Evolutionary conservation across 1,284 basidiomycete genomes (phyloP).

Genomic region (Coniferiporia weirii): DNA sequence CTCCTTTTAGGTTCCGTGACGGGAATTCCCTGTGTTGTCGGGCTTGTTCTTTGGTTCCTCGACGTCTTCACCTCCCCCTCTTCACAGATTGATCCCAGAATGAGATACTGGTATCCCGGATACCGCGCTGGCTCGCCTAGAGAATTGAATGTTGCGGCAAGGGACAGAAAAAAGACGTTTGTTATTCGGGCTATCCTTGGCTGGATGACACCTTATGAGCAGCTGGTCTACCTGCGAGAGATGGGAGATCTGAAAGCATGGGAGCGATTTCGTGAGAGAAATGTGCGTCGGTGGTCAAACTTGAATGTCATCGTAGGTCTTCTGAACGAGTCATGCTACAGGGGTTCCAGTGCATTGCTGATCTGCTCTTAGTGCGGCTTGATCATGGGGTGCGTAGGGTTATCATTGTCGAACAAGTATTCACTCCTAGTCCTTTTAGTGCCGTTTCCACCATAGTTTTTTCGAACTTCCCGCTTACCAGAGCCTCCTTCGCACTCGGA

Average conservation of each 20-base stretch:
- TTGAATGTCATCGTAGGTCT: constrained; percentile 14
- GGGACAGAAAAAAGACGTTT: neutral
- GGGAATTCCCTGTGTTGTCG: no score
- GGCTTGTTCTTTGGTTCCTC: no score
- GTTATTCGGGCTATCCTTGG: neutral
- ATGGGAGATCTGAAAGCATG: constrained; percentile 7
- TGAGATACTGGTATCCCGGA: no score
- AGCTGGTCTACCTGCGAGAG: constrained; percentile 3
- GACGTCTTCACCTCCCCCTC: no score
- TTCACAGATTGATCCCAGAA: no score
- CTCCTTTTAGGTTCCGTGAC: no score
- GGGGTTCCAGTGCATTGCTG: no score
- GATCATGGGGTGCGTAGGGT: constrained; percentile 12
- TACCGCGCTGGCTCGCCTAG: neutral
- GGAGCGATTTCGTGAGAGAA: constrained; percentile 11
- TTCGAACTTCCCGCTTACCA: constrained; percentile 10
- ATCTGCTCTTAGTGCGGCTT: constrained; percentile 8
- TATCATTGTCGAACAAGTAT: neutral
- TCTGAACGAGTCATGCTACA: neutral
- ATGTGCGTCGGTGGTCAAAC: constrained; percentile 13
- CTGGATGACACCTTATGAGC: constrained; percentile 16
- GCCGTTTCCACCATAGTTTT: constrained; percentile 14
- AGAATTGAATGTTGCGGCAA: neutral
- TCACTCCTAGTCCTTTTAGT: neutral
- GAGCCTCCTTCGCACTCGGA: constrained; percentile 9